Evolutionary conservation across 306 rosid genomes (phyloP), one percentile per base, ranked within the genome.

Genomic region (Mucuna pruriens): DNA sequence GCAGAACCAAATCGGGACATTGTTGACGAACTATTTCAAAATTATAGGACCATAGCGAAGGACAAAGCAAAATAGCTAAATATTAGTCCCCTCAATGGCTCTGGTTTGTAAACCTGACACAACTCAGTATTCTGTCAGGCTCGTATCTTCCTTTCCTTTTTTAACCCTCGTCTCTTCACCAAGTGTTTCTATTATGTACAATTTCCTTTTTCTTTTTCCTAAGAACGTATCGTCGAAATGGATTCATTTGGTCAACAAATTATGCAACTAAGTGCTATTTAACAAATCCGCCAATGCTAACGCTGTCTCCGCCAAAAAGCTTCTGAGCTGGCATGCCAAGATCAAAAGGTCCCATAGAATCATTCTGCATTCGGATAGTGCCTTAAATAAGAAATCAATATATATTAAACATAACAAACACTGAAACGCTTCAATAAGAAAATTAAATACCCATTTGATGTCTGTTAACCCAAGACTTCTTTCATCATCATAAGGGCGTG

Each of bases 321-420:
- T 89, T 92, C 79, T 83, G 82, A 22, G 93, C 78, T 22, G 91
- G 86, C 82, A 88, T 71, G 69, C 95, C 97, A 77, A 95, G 90
- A 86, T 91, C 99, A 78, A 93, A 95, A 33, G 98, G 94, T 75
- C 96, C 96, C 84, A 88, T 74, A 19, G 98, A 91, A 25, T 95
- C 94, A 1, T 79, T 81, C 99, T 95, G 94, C 13, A 58, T 38
- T 19, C 31, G 66, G 74, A 45, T 49, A 79, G 81, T 66, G 76
- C 64, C 76, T 44, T 36, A 39, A 23, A 62, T 81, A 40, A 64
- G 82, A 74, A 54, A 79, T 79, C 42, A 20, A 13, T 15, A 36
- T 15, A 36, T 7, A 55, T 20, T 9, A 68, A 69, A 44, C 63
- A 71, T 71, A 61, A 12, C 44, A 76, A 68, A 40, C 34, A 77